Evolutionary conservation across 2,329 filamentous ascomycete genomes (phyloP).

Genomic region (Fusarium robinianum): DNA sequence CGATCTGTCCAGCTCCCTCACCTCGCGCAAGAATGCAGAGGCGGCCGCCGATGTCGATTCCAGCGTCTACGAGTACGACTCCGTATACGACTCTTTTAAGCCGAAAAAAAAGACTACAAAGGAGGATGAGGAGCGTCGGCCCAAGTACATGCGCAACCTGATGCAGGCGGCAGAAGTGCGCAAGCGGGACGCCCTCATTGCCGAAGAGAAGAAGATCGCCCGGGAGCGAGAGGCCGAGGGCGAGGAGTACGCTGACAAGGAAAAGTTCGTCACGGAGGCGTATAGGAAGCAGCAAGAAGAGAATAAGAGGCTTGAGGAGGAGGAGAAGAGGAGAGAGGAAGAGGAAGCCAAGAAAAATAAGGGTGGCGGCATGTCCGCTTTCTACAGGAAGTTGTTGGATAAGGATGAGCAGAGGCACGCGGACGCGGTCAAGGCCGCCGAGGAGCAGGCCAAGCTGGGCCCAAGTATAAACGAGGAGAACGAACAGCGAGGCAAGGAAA

Average conservation of each 20-base stretch:
- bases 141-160: constrained; percentile 79
- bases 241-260: constrained; percentile 80
- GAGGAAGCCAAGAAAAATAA: constrained; percentile 67
- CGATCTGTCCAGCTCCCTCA: constrained; percentile 68
- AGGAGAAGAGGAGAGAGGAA: constrained; percentile 69
- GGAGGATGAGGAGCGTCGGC: constrained; percentile 62
- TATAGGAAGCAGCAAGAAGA: constrained; percentile 84
- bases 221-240: constrained; percentile 79
- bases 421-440: constrained; percentile 70
- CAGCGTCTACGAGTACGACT: constrained; percentile 84
- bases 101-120: constrained; percentile 63
- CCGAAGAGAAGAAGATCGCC: constrained; percentile 79
- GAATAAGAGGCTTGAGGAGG: constrained; percentile 69
- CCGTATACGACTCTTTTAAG: constrained; percentile 77
- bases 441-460: constrained; percentile 52
- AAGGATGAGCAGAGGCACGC: constrained; percentile 71
- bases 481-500: constrained; percentile 57
- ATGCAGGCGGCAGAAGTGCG: constrained; percentile 74
- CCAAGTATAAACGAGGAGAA: constrained; percentile 37
- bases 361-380: constrained; percentile 72
- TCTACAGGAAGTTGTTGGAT: constrained; percentile 76
- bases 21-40: constrained; percentile 66
- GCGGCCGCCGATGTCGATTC: constrained; percentile 70
- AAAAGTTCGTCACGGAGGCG: constrained; percentile 83
- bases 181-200: constrained; percentile 77